A percentile compares a stretch with the other conserved stretches of the same genome.
Evolutionary conservation across 257 asterid genomes (phyloP).

Genomic region (Lavandula angustifolia): DNA sequence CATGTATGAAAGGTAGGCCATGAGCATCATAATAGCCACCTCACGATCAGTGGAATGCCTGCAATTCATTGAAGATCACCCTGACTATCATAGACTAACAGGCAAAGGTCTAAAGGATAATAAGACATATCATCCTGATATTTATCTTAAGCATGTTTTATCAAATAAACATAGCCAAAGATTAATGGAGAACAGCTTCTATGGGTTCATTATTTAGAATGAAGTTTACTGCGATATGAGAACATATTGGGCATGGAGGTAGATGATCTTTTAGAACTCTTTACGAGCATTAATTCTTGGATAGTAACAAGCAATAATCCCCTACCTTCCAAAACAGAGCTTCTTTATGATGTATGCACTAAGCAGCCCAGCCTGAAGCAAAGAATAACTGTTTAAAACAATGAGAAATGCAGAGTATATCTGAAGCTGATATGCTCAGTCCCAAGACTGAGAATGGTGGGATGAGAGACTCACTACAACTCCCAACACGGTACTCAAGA

Average conservation of each 20-base stretch:
- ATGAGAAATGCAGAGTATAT: conserved; percentile 22
- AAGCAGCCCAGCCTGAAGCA: conserved; percentile 79
- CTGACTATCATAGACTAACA: conserved; percentile 15
- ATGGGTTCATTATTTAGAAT: conserved; percentile 10
- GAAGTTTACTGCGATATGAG: conserved; percentile 4
- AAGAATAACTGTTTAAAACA: conserved; percentile 29
- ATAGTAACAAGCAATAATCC: conserved; percentile 16
- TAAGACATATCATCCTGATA: background rate
- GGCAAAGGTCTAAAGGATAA: conserved; percentile 3
- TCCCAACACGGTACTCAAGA: conserved; percentile 77
- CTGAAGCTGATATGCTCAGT: conserved; percentile 19
- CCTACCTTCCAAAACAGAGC: conserved; percentile 94
- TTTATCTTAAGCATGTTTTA: conserved; percentile 12
- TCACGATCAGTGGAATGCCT: conserved; percentile 99
- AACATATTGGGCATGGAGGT: background rate
- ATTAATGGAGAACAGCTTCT: conserved; percentile 21
- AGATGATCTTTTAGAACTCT: conserved; percentile 12
- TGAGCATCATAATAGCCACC: conserved; percentile 96
- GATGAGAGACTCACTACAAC: conserved; percentile 60
- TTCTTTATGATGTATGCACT: conserved; percentile 91
- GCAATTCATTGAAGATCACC: conserved; percentile 33
- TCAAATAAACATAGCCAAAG: conserved; percentile 12
- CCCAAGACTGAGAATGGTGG: conserved; percentile 16
- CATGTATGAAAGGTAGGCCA: conserved; percentile 98
- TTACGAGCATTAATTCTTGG: conserved; percentile 16